Percentiles rank a stretch among this genome's conserved stretches.
phyloP scores from a whole-genome alignment of 345 rosid species.

The Cardamine occulta region DNA sequence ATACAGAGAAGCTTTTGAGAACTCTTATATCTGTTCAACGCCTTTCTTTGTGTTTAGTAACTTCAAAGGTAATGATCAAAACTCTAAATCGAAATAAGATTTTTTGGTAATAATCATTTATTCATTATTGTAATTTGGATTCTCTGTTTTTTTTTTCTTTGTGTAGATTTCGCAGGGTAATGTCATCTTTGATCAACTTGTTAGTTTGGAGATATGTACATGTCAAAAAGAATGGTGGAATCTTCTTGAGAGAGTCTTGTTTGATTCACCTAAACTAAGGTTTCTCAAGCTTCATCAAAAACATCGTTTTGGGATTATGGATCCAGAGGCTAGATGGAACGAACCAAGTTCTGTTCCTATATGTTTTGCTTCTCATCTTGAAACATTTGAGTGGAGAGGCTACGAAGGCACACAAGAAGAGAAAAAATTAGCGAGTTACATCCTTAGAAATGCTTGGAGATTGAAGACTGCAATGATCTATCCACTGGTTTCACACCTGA shows the following conservation, averaged over 20 bases:
- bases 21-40: background rate
- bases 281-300: background rate
- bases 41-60: background rate
- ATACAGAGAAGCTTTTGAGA: background rate
- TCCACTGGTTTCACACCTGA: no score
- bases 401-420: background rate
- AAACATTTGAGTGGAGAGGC: background rate
- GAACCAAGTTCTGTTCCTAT: background rate
- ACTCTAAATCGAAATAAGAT: no score
- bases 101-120: background rate
- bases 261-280: background rate
- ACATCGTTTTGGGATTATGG: background rate
- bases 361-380: background rate
- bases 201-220: background rate
- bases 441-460: background rate
- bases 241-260: background rate
- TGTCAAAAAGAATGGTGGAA: background rate
- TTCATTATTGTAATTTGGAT: no score
- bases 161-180: background rate
- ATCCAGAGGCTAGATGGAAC: background rate
- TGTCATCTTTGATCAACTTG: background rate
- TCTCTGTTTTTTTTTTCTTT: background rate
- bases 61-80: background rate
- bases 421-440: background rate
- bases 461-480: background rate